phyloP scores from a whole-genome alignment of 345 rosid species.

The Syzygium aromaticum region DNA sequence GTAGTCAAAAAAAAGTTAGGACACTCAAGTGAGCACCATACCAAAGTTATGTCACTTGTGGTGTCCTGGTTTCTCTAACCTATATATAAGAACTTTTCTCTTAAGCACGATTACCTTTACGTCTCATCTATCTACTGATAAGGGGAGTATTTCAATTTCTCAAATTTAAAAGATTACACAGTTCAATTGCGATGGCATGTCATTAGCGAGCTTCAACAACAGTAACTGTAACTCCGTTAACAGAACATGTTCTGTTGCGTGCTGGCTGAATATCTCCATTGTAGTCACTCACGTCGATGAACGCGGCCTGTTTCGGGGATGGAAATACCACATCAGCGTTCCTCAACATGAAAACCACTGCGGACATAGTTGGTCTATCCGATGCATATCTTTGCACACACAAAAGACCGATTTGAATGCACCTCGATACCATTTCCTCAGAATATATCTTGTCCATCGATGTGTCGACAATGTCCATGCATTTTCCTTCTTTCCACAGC shows the following conservation, averaged over 20 bases:
- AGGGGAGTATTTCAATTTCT: background rate
- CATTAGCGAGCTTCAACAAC: background rate
- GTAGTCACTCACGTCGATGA: background rate
- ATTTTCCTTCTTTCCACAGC: slow-evolving; percentile 4
- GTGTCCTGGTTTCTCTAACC: too few relatives aligned
- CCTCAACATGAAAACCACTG: slow-evolving; percentile 1
- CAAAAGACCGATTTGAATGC: slow-evolving; percentile 10
- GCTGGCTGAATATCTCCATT: slow-evolving; percentile 8
- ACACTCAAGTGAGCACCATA: too few relatives aligned
- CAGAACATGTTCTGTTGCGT: slow-evolving; percentile 20
- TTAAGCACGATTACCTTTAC: background rate
- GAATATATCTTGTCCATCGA: background rate
- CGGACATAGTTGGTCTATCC: slow-evolving; percentile 9
- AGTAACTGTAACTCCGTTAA: background rate
- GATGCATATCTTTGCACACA: background rate
- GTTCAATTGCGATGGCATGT: background rate
- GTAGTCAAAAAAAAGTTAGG: too few relatives aligned
- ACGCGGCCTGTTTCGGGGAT: background rate
- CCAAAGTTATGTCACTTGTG: too few relatives aligned
- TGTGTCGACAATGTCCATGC: slow-evolving; percentile 1
- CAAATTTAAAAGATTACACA: background rate
- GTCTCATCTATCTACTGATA: background rate
- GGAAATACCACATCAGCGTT: background rate
- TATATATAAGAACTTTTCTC: background rate
- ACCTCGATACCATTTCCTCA: background rate